phyloP scores from a whole-genome alignment of 2,329 filamentous ascomycete species.

The Aaosphaeria arxii region DNA sequence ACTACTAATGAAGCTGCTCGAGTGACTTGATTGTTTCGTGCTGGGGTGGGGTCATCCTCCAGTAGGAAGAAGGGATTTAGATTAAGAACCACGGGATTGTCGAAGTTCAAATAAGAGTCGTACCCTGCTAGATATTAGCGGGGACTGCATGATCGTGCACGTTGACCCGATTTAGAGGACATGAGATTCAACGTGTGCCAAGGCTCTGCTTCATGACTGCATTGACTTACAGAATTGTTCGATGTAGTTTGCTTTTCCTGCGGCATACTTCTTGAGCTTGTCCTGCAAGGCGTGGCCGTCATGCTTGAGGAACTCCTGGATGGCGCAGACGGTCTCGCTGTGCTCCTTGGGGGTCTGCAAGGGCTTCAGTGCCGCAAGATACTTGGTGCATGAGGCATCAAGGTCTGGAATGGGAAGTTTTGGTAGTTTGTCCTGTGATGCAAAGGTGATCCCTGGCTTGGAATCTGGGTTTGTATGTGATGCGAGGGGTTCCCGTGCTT shows the following conservation, averaged over 20 bases:
- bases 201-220: neutral
- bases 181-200: constrained; percentile 2
- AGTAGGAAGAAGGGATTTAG: constrained; percentile 96
- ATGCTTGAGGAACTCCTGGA: constrained; percentile 74
- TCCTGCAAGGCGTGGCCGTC: constrained; percentile 87
- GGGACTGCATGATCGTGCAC: neutral
- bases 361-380: constrained; percentile 74
- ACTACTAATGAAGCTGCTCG: constrained; percentile 87
- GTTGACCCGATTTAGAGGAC: constrained; percentile 5
- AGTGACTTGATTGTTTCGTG: constrained; percentile 93
- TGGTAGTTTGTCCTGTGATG: constrained; percentile 80
- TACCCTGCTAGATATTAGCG: constrained; percentile 64
- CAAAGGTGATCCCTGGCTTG: constrained; percentile 79
- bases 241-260: constrained; percentile 91
- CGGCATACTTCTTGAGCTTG: constrained; percentile 84
- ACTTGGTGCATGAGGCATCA: constrained; percentile 72
- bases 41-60: constrained; percentile 95
- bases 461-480: constrained; percentile 52
- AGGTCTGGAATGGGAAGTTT: constrained; percentile 92
- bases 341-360: constrained; percentile 80
- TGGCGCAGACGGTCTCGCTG: constrained; percentile 74
- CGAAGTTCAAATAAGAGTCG: constrained; percentile 96
- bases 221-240: constrained; percentile 87
- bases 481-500: constrained; percentile 46
- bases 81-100: constrained; percentile 96